Evolutionary conservation across 208 protist species (phyloP), one percentile per base, ranked within the genome.

Genomic region (Naegleria gruberi): DNA sequence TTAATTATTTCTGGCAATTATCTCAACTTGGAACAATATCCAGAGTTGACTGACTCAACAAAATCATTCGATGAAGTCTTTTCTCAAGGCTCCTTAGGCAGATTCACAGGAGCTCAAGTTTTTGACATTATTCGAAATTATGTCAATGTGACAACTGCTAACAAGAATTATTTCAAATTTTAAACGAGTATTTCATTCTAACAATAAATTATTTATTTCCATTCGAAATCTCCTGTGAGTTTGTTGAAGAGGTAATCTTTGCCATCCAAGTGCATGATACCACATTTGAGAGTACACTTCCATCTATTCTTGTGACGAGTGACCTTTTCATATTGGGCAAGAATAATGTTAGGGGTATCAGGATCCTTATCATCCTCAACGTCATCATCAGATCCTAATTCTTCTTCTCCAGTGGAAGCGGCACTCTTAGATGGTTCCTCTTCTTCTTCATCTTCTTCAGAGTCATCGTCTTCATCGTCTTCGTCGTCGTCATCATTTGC

Each of bases 31-130:
- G 15, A 44, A 47, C 34, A 23, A 8, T 40, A 42, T 77, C 82
- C 30, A 46, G 84, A 92, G 37, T 47, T 7, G 40, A n/a, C 10
- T 47, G 47, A 81, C 5, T 34, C 74, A 37, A 65, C 23, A 30
- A 12, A 1, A 8, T 83, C 90, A 4, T 87, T 47, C 30, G 91
- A 93, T 91, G 65, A 47, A 43, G 91, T 94, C 23, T 26, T 30
- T 26, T 65, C 42, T 0, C 41, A 51, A 23, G 93, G 93, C 44
- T 41, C 45, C 0, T 87, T 94, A 10, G 93, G 93, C 7, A 89
- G 93, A 84, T 94, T 94, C 57, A 91, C 93, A 7, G 93, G 93
- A 23, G n/a, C 46, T 44, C 89, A 94, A 90, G 82, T 93, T 46
- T 93, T 94, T 90, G 87, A 83, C 30, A 92, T 94, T 10, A 90